Evolutionary conservation across 495 filamentous ascomycete genomes (phyloP), one percentile per base, ranked within the genome.

Genomic region (Elasticomyces elasticus): DNA sequence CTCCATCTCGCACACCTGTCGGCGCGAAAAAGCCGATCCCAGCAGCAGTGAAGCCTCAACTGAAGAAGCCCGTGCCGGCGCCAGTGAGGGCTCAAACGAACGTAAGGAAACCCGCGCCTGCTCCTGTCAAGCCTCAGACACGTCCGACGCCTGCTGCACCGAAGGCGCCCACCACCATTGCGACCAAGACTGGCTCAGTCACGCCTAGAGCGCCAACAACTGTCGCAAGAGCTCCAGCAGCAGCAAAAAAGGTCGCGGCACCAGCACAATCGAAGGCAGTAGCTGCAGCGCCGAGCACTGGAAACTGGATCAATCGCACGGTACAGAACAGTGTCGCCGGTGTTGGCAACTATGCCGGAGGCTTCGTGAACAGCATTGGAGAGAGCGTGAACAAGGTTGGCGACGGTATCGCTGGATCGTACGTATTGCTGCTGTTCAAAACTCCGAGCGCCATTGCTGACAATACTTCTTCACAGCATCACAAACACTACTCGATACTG

Each of bases 331-430:
- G 57, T 15, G 64, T 70, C 10, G 44, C 66, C 10, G 56, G 59
- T 37, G 63, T 64, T 2, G 69, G 70, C 44, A 65, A 62, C 55
- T 65, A 68, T 50, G 64, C 63, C 1, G 69, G 67, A 45, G 63
- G 59, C 46, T 64, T 62, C 28, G 58, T 72, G 25, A 61, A 55
- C 35, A 53, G 60, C 40, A 62, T 69, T 15, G 70, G 69, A 12
- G 69, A 67, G 52, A 62, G 66, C 49, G 63, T 72, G 42, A 64
- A 65, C 22, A 66, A 65, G 38, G 62, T 72, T 0, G 73, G 73
- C 13, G 62, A 69, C 26, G 64, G 66, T 2, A 64, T 74, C 52
- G 68, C 66, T 5, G 30, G 55, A 25, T 60, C 55, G 68, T 71
- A 59, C 22, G 38, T 22, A 19, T 47, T 40, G 17, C 13, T 33